Evolutionary conservation across 2,329 filamentous ascomycete species (phyloP), one percentile per base, ranked within the genome.

Genomic region (Cephalotrichum gorgonifer): DNA sequence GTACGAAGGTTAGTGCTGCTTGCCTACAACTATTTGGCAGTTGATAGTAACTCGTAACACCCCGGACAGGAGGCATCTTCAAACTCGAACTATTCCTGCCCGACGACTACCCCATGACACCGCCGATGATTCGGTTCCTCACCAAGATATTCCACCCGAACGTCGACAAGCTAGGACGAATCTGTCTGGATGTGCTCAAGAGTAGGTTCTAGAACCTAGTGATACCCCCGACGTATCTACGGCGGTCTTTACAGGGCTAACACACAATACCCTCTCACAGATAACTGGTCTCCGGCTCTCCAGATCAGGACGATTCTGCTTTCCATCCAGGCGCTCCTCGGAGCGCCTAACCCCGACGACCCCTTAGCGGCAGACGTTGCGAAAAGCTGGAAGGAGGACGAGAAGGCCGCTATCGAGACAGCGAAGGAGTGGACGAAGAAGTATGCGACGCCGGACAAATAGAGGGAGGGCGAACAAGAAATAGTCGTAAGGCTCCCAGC

Each of bases 101-200:
- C 42, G 93, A 98, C 62, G 93, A 98, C 72, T 98, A 98, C 66
- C 93, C 93, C 39, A 98, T 98, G 93, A 95, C 89, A 30, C 91
- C 93, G 48, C 93, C 93, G 43, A 96, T 96, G 75, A 96, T 98
- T 62, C 87, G 93, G 49, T 98, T 98, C 70, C 76, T 98, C 47
- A 98, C 94, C 59, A 96, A 95, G 72, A 97, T 98, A 67, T 98
- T 97, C 70, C 94, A 98, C 66, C 93, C 93, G 47, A 98, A 98
- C 66, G 96, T 98, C 58, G 93, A 98, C 66, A 94, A 94, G 69
- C 81, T 98, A 2, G 93, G 93, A 52, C 86, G 93, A 52, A 98
- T 98, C 69, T 98, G 94, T 64, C 73, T 98, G 45, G 93, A 98
- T 64, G 93, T 98, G 30, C 72, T 98, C 51, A 98, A 98, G 75